Base-by-base conservation (phyloP, 495 filamentous ascomycete genomes). In the Penicillium canariense region DNA sequence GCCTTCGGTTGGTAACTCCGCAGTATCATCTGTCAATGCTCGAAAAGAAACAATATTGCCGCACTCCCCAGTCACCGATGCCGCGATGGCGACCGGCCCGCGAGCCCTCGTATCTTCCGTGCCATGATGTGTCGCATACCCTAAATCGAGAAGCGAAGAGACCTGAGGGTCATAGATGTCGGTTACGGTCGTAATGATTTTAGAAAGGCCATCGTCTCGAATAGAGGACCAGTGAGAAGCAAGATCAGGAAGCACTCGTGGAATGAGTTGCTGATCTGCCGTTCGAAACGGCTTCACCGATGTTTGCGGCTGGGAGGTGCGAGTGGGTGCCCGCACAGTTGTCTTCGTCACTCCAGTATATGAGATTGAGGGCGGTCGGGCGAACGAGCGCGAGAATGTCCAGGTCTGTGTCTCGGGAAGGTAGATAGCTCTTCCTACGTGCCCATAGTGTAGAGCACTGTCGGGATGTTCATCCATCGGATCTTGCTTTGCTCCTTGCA, bases 391-490 rank as follows among this genome's bases (percentile, higher is more conserved):
- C 53, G 75, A 59, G 64, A 88, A 88, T 8, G 45, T 62, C 86
- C 86, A 89, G 55, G 70, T 38, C 31, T 75, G 70, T n/a, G 66
- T 71, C 12, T 81, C 77, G 17, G 68, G 49, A 56, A 79, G 68
- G 65, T 87, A 89, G 30, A 67, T 51, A 22, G 81, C 72, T 60
- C 74, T 73, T 61, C 86, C 86, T 52, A 85, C 62, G 63, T 87
- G 83, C 75, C 86, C 86, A 74, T 85, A 88, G 48, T 77, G 78
- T 45, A 88, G 79, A 77, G 80, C 79, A 64, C 67, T 73, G 15
- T 65, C 56, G 39, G 66, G 58, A 51, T 68, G 60, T 58, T 87
- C 77, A 86, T 78, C 79, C 86, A 89, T 89, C 70, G 48, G 84
- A 81, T 67, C 68, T 71, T 55, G 62, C 56, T 72, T 66, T 69